Evolutionary conservation across 495 filamentous ascomycete genomes (phyloP).

Genomic region (Bathelium albidoporum): DNA sequence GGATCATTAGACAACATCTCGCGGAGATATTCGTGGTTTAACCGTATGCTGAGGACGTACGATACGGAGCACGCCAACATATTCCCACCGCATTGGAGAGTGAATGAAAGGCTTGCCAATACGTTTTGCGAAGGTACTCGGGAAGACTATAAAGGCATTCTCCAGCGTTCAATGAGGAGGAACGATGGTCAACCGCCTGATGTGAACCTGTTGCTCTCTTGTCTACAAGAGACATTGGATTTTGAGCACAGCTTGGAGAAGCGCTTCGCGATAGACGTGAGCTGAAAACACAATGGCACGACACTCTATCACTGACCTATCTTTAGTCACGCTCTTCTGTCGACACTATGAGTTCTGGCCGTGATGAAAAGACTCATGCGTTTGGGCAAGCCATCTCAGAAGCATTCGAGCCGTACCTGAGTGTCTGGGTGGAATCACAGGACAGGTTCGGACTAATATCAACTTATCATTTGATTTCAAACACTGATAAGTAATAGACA

Average conservation of each 20-base stretch:
- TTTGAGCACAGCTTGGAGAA: slow-evolving; percentile 89
- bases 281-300: not conserved
- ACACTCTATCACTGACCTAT: not conserved
- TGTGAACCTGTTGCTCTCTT: slow-evolving; percentile 83
- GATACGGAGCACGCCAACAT: slow-evolving; percentile 86
- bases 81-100: slow-evolving; percentile 81
- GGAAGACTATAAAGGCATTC: slow-evolving; percentile 89
- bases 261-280: slow-evolving; percentile 61
- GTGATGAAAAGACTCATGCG: slow-evolving; percentile 62
- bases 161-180: slow-evolving; percentile 72
- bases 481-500: slow-evolving; percentile 35
- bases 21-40: slow-evolving; percentile 90
- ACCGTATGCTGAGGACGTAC: slow-evolving; percentile 88
- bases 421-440: slow-evolving; percentile 93
- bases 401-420: slow-evolving; percentile 94
- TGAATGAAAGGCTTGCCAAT: slow-evolving; percentile 83
- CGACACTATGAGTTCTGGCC: slow-evolving; percentile 82
- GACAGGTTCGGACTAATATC: slow-evolving; percentile 58
- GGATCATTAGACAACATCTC: slow-evolving; percentile 96
- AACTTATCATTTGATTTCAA: not conserved
- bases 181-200: slow-evolving; percentile 73
- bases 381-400: slow-evolving; percentile 93
- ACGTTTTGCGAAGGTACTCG: slow-evolving; percentile 89
- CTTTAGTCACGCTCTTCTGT: slow-evolving; percentile 64
- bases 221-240: slow-evolving; percentile 91